Base-by-base conservation (phyloP, 805 yeast genomes). In the Lachancea sp. region DNA sequence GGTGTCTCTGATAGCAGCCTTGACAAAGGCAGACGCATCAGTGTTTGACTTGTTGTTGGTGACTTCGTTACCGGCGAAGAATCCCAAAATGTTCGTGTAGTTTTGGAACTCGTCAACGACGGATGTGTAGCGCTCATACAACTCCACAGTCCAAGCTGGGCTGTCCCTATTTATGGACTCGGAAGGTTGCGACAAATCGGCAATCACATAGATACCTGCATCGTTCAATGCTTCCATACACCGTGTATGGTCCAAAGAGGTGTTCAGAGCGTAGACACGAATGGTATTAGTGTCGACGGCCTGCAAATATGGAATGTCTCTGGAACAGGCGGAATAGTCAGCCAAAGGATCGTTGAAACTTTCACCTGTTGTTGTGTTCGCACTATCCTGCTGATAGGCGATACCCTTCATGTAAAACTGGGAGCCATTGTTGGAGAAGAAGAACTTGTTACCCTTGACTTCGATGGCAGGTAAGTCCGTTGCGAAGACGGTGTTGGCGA, bases 61-160 rank as follows among this genome's bases (percentile, higher is more conserved):
- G 47, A 83, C 90, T 71, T 83, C 90, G 59, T 83, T 83, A 72
- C 90, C 90, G 35, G 90, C 90, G 61, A 83, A 83, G 72, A 83
- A 83, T 54, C 92, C 92, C 50, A 83, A 68, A 38, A 81, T 71
- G 61, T 83, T 83, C 55, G 84, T 72, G 64, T 82, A 83, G 58
- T 74, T 70, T 44, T 75, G 75, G 71, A 83, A 77, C 54, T 64
- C 61, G 59, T 83, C 90, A 51, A 83, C 77, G 38, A 83, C 85
- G 5, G 70, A 54, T 40, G 80, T 77, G 68, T 83, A 83, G 69
- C 89, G 76, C 39, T 75, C 65, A 61, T 68, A 80, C 49, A 82
- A 66, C 3, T 72, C 80, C 31, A 77, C 56, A 54, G 68, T 68
- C 90, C 90, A 83, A 35, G 66, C 49, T 48, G 92, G 90, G 49